Evolutionary conservation across 1,284 basidiomycete species (phyloP), one percentile per base, ranked within the genome.

Genomic region (Pyrrhoderma noxium): DNA sequence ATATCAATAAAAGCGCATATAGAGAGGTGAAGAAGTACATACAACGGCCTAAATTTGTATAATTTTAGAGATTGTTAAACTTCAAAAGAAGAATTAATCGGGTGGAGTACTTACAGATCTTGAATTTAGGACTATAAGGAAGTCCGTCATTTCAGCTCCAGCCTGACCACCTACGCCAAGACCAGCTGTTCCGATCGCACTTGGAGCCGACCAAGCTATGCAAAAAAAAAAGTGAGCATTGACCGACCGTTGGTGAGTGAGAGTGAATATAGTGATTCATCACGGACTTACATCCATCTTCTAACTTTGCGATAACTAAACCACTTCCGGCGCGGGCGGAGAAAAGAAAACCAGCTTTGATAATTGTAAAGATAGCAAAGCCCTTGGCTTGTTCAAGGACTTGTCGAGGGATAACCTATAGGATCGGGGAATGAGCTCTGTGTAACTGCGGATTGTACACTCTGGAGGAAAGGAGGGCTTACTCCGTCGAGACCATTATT

Each of bases 181-280:
- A 0, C 95, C 95, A 9, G 89, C 95, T n/a, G 93, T 85, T 18
- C 93, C 94, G 50, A 98, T 95, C 0, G 94, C 96, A 62, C 88
- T 89, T 2, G 95, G 94, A 22, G 93, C 85, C 42, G 90, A 93
- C 93, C 93, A 98, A 42, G 80, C 89, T 93, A 34, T 31, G 27
- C 45, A 57, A 37, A 45, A 19, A n/a, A n/a, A n/a, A 31, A 39
- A 21, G n/a, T n/a, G n/a, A n/a, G n/a, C n/a, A n/a, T n/a, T n/a
- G n/a, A n/a, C n/a, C n/a, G n/a, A n/a, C n/a, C n/a, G n/a, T n/a
- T n/a, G n/a, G 14, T 40, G 16, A 40, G n/a, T 40, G 38, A 40
- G 21, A 5, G n/a, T 22, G 38, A 8, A n/a, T 35, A 22, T 48
- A 49, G 37, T 45, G 39, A 48, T 23, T 39, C 38, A 40, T 18